Conservation (phyloP, 176 grass and related monocot species). For the Aegilops sharonensis region DNA sequence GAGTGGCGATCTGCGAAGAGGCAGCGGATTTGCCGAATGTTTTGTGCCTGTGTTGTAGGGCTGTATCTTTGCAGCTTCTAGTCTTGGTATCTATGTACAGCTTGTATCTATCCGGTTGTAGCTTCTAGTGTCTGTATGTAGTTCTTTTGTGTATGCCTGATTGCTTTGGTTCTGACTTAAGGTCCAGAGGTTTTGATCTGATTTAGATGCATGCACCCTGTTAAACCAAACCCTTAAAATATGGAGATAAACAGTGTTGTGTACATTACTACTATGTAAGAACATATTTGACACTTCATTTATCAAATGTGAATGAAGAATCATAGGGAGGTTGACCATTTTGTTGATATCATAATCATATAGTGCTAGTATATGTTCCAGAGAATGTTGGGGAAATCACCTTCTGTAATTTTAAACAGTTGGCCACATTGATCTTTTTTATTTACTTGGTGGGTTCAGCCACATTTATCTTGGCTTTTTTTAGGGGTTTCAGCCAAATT, state of each 20-base stretch:
- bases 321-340: background rate
- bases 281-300: background rate
- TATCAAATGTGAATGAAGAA: background rate
- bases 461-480: no score
- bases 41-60: conserved; percentile 4
- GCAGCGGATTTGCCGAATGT: conserved; percentile 25
- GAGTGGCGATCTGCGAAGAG: conserved; percentile 41
- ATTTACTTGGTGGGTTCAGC: no score
- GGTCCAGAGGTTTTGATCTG: no score
- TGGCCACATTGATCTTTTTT: no score
- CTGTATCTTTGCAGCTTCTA: background rate
- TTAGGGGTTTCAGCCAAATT: no score
- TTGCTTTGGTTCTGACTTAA: background rate
- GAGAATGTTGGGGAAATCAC: background rate
- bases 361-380: background rate
- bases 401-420: background rate
- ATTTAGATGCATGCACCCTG: background rate
- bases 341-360: background rate
- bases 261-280: background rate
- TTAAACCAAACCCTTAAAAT: background rate
- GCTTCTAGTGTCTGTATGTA: background rate
- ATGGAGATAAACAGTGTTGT: background rate
- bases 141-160: background rate
- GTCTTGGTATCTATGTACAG: conserved; percentile 9
- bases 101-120: background rate